Evolutionary conservation across 768 basidiomycete genomes (phyloP).

Genomic region (Trametes coccinea): DNA sequence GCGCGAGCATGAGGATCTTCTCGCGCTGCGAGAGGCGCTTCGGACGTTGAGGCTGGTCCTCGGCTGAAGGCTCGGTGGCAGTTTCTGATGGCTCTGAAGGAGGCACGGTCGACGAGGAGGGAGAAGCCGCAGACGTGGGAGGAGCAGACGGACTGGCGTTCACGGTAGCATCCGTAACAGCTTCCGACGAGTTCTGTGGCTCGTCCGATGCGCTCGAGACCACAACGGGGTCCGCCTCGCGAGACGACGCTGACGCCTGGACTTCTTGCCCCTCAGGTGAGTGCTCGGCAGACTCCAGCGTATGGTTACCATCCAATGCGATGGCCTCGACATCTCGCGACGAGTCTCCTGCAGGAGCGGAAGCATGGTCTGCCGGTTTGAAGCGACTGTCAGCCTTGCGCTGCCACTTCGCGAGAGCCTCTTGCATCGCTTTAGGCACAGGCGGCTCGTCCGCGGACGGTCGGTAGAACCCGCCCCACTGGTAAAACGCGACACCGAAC

Average conservation of each 20-base stretch:
- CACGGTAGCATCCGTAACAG: neutral
- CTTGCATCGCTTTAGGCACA: neutral
- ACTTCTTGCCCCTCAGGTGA: no score
- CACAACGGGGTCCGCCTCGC: no score
- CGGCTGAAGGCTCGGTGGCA: neutral
- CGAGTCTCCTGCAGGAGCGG: neutral
- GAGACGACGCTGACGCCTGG: no score
- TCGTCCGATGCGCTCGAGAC: no score
- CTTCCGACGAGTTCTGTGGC: no score
- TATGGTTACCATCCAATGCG: no score
- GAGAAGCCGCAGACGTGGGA: neutral
- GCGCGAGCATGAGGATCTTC: constrained; percentile 27
- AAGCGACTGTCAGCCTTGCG: neutral
- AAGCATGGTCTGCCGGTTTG: neutral
- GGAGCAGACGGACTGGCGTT: neutral
- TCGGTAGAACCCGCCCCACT: constrained; percentile 26
- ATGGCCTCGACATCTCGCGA: no score
- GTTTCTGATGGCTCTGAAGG: neutral
- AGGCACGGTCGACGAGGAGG: neutral
- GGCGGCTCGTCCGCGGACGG: neutral
- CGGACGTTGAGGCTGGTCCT: neutral
- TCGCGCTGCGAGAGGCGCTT: constrained; percentile 16
- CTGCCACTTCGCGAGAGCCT: constrained; percentile 5
- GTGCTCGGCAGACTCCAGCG: no score
- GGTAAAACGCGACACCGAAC: constrained; percentile 16